Base-by-base conservation (phyloP, 352 stramenopile species). In the Pythium rhizo-oryzae region DNA sequence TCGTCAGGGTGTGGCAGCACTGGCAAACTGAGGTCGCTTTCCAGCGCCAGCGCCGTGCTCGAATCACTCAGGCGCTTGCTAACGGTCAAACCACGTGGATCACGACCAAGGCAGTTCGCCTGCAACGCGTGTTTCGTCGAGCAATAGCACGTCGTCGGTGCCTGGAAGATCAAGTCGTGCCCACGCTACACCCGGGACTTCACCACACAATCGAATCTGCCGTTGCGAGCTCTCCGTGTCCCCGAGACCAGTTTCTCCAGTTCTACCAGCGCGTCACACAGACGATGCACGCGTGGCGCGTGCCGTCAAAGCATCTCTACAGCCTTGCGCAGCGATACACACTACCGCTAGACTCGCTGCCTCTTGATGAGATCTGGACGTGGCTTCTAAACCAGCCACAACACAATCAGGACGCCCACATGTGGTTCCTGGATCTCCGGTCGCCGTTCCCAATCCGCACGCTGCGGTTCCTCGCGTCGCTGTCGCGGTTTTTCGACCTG, bases 281-380 rank as follows among this genome's bases (percentile, higher is more conserved):
- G 16, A 74, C 84, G 37, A 65, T 84, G 28, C 68, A 65, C 47
- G 39, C 67, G 9, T 89, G 78, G 78, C 65, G 65, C 46, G 52
- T 52, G 4, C 80, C 80, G 0, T n/a, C 67, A 4, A 28, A 50
- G 0, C 67, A 80, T 7, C 7, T 81, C 21, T 74, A 77, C 55
- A 25, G 59, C 19, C 67, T 87, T 16, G 70, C 80, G 0, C 43
- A 47, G 6, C 59, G 57, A 12, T 79, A 88, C 24, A 21, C 23
- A 11, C 41, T 85, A 2, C 65, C 53, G 11, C 41, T 88, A 4
- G 78, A 80, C 11, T 13, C 35, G 0, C 35, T 84, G 25, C 65
- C 69, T 8, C 35, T 83, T 0, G 57, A 79, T 9, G 53, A 73
- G 41, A 68, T 86, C n/a, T 75, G 62, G 56, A 15, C 13, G 8